These are phyloP conservation scores for Podaxis sp. DNA, from an alignment of 768 basidiomycete species.

Conservation along the genomic window DNA sequence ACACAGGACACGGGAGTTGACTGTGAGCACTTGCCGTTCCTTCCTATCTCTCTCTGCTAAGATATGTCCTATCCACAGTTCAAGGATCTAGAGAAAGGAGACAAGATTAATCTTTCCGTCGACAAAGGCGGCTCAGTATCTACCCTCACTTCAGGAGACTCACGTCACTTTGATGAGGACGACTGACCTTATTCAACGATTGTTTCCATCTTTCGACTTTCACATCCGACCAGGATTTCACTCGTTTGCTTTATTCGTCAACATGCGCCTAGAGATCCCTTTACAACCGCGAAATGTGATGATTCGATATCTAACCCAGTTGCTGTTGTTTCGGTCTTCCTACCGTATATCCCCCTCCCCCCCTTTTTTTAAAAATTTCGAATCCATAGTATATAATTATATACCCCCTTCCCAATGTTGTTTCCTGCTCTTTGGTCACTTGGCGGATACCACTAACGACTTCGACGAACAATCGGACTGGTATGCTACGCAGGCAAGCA, in stretches of 20 bases:
- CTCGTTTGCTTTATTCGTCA: too few relatives aligned
- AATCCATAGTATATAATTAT: too few relatives aligned
- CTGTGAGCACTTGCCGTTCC: slow-evolving; percentile 39
- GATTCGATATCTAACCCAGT: neutral
- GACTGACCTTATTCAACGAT: neutral
- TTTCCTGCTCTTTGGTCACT: too few relatives aligned
- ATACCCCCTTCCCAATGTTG: too few relatives aligned
- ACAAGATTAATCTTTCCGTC: slow-evolving; percentile 49
- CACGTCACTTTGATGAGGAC: slow-evolving; percentile 8
- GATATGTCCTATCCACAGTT: slow-evolving; percentile 29
- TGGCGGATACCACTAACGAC: too few relatives aligned
- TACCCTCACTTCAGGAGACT: slow-evolving; percentile 22
- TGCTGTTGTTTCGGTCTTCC: too few relatives aligned
- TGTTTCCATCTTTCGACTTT: neutral
- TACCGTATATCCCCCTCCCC: neutral
- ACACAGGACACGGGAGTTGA: slow-evolving; percentile 75
- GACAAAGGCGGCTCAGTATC: slow-evolving; percentile 52
- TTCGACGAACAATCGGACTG: too few relatives aligned
- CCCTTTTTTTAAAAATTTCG: too few relatives aligned
- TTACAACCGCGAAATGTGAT: too few relatives aligned
- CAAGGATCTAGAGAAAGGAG: slow-evolving; percentile 47
- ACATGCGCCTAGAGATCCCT: too few relatives aligned
- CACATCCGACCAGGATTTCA: too few relatives aligned
- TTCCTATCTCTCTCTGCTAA: neutral
- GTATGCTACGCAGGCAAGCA: too few relatives aligned